phyloP scores from a whole-genome alignment of 768 basidiomycete species.

The Chalciporus piperatus region DNA sequence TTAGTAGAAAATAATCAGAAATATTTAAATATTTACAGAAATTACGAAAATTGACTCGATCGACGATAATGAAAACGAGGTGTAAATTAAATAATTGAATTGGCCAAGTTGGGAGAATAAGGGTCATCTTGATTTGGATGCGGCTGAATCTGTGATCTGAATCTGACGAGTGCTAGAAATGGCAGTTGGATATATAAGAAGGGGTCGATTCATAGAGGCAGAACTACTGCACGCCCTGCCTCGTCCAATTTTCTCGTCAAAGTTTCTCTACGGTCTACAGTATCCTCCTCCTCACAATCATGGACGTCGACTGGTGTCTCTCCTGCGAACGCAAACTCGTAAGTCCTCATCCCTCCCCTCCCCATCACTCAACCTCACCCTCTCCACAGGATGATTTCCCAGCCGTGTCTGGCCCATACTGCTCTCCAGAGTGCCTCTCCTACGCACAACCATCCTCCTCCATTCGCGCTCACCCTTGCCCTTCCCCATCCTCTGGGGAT shows the following conservation, averaged over 20 bases:
- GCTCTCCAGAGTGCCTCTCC: constrained; percentile 46
- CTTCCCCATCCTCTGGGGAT: not conserved
- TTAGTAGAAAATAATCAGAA: constrained; percentile 7
- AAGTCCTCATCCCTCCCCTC: constrained; percentile 25
- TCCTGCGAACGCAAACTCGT: constrained; percentile 60
- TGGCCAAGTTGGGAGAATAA: constrained; percentile 12
- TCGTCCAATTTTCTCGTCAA: constrained; percentile 10
- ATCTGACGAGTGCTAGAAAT: constrained; percentile 19
- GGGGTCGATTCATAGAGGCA: constrained; percentile 1
- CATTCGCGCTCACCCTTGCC: not conserved
- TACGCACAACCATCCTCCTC: constrained; percentile 38
- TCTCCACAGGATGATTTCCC: constrained; percentile 19
- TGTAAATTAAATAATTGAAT: constrained; percentile 36
- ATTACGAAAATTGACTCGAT: constrained; percentile 29
- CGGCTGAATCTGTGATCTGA: constrained; percentile 18
- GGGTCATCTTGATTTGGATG: constrained; percentile 15
- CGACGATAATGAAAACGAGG: constrained; percentile 32
- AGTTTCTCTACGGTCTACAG: constrained; percentile 1
- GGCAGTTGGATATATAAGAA: constrained; percentile 31
- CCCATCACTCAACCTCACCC: not conserved
- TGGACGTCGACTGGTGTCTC: constrained; percentile 75
- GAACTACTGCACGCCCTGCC: constrained; percentile 18
- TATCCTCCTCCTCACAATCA: constrained; percentile 23
- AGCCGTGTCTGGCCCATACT: constrained; percentile 45
- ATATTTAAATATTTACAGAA: constrained; percentile 9